Percentiles rank a stretch among this genome's conserved stretches.
phyloP scores from a whole-genome alignment of 805 yeast genomes.

The Monosporozyma aquatica region DNA sequence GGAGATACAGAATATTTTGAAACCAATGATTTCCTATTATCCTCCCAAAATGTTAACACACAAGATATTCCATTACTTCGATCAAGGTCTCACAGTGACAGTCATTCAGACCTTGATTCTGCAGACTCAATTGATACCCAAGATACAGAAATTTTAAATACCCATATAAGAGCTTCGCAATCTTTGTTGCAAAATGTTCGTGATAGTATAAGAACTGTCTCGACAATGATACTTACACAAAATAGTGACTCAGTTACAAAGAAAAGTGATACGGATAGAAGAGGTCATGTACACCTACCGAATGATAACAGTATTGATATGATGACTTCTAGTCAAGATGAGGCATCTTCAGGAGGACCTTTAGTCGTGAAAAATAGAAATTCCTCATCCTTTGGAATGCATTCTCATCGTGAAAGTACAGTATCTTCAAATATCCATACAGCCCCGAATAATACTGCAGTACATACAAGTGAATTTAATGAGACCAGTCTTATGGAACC shows the following conservation, averaged over 20 bases:
- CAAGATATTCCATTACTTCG: not conserved
- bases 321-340: not conserved
- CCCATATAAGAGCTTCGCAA: conserved; percentile 3
- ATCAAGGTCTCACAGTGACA: not conserved
- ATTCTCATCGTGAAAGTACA: not conserved
- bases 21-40: not conserved
- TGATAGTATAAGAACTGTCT: conserved; percentile 2
- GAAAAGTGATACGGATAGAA: not conserved
- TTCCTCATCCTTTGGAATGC: not conserved
- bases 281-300: not conserved
- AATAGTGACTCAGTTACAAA: not conserved
- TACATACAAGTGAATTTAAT: not conserved
- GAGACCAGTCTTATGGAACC: not conserved
- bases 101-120: conserved; percentile 2
- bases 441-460: not conserved
- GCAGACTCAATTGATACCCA: conserved; percentile 4
- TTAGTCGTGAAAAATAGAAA: not conserved
- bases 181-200: conserved; percentile 1
- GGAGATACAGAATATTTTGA: conserved; percentile 4
- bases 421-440: not conserved
- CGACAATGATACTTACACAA: not conserved
- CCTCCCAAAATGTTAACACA: not conserved
- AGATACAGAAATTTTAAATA: conserved; percentile 7
- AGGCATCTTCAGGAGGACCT: not conserved
- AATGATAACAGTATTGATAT: not conserved